Base-by-base conservation (phyloP, 2,329 filamentous ascomycete species). In the Pseudocercospora fijiensis region DNA sequence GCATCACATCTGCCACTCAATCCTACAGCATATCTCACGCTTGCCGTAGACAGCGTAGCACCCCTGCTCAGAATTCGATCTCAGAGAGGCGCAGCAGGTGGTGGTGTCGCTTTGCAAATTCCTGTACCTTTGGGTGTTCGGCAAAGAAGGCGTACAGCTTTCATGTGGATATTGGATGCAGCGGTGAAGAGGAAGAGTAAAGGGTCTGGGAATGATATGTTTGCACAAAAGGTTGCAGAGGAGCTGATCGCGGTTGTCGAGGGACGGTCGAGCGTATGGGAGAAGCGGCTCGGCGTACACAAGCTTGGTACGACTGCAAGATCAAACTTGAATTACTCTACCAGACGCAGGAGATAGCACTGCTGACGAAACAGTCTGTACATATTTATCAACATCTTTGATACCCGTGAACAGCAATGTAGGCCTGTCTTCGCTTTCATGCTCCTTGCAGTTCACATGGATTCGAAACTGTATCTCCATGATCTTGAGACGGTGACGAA, bases 41-140 rank as follows among this genome's bases (percentile, higher is more conserved):
- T 96, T 30, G 92, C 93, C 30, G 88, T 99, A 73, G 95, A 99
- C 82, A 96, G 91, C 9, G 89, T 99, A 24, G 91, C 93, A 1
- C 95, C 95, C 9, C 84, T 99, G 16, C 82, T 99, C 73, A 89
- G 90, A 69, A 88, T 99, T 74, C 86, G 88, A 60, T 85, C 85
- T 65, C 85, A 92, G 71, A 87, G 87, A 73, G 92, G 92, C 70
- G 86, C 90, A 37, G 91, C 90, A 0, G 94, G 94, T 78, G 95
- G 95, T 81, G 95, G 95, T 77, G 85, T 86, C 37, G 86, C 91
- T 11, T 84, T 97, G 63, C 91, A 94, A 61, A 84, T 97, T 37
- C 95, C 95, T 0, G 83, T 88, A 22, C 94, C 95, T 1, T 82
- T 98, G 20, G 81, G 83, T 1, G 79, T 89, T 67, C 85, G 92